Evolutionary conservation across 345 rosid genomes (phyloP), one percentile per base, ranked within the genome.

Genomic region (Physaria fendleri): DNA sequence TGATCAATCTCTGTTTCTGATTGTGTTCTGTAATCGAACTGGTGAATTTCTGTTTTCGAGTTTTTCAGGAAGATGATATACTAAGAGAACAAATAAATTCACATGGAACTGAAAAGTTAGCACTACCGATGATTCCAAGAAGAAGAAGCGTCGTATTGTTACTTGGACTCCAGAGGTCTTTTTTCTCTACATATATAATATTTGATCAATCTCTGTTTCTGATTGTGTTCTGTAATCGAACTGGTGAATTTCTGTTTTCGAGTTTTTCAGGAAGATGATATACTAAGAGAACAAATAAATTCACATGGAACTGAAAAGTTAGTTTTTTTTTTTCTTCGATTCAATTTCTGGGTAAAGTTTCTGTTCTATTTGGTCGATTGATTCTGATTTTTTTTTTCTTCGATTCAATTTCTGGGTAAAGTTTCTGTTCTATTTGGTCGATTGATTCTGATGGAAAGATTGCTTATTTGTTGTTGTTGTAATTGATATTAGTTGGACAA

Each of bases 51-150:
- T n/a, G 13, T 27, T 13, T 55, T 13, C 51, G 54, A 25, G 70
- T 47, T 49, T 45, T 80, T 60, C 76, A 93, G 99, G 99, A 93
- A 62, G 99, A 93, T 80, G 92, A 89, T 77, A 77, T 87, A 24
- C 86, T 93, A 18, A 80, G 99, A 8, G 82, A 87, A 53, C 92
- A 87, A 71, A 90, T 93, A 42, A 76, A 73, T 64, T 27, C 78
- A 35, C 84, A 78, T 76, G 99, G 99, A 74, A 93, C 97, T 48
- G 96, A 85, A 27, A 89, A 87, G 97, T 89, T 40, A 57, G 94
- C 68, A 47, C 32, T 49, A 71, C 62, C 76, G 90, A 85, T 64
- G 88, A 81, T 65, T 79, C 80, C 66, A 84, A 79, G 80, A 90
- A 83, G 89, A 91, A 91, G 85, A 94, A 90, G 72, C 79, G 96